These are phyloP conservation scores for Alloteropsis semialata DNA, from an alignment of 176 grass and related monocot genomes.

Conservation along the genomic window DNA sequence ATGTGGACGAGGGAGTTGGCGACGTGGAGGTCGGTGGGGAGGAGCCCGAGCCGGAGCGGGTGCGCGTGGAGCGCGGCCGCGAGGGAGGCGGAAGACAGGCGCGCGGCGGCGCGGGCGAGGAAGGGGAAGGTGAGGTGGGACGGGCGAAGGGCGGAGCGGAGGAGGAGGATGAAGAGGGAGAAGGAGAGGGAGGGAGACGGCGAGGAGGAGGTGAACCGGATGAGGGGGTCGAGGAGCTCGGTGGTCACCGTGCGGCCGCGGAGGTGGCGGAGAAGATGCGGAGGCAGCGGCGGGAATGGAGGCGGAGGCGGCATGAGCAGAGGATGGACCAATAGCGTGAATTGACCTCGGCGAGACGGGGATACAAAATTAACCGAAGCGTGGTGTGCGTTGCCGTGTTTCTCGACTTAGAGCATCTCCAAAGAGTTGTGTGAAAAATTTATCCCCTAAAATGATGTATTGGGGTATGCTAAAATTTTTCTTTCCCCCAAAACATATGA, in stretches of 20 bases:
- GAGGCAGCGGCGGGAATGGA: not conserved
- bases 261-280: conserved; percentile 32
- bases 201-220: conserved; percentile 39
- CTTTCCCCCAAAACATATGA: too few relatives aligned
- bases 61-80: conserved; percentile 39
- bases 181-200: conserved; percentile 30
- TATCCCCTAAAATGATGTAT: too few relatives aligned
- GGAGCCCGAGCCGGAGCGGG: conserved; percentile 30
- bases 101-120: conserved; percentile 36
- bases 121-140: conserved; percentile 50
- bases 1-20: conserved; percentile 47
- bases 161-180: conserved; percentile 54
- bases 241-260: conserved; percentile 17
- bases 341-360: not conserved
- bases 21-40: conserved; percentile 47
- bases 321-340: not conserved
- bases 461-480: too few relatives aligned
- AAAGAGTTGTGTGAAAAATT: too few relatives aligned
- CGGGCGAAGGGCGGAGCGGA: conserved; percentile 42
- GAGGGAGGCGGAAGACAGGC: conserved; percentile 27
- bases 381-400: too few relatives aligned
- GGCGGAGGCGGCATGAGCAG: not conserved
- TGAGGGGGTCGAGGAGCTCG: conserved; percentile 35
- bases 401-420: too few relatives aligned
- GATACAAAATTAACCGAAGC: too few relatives aligned